Evolutionary conservation across 441 rosid species (phyloP).

Genomic region (Rhodomyrtus psidioides): DNA sequence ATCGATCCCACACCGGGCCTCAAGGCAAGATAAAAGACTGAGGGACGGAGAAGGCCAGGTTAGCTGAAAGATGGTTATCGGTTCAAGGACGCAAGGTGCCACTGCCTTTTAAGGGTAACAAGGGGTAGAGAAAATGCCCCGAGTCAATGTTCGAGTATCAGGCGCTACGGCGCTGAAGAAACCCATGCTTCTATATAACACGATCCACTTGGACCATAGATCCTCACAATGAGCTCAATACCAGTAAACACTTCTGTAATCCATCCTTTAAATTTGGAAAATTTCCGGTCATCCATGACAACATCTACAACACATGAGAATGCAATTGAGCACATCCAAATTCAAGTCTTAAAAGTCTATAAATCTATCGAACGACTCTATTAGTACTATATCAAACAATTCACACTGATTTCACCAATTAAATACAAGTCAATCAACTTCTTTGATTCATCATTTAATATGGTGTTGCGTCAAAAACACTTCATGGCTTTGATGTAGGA

Average conservation of each 20-base stretch:
- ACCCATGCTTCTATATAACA: background rate
- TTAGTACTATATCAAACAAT: rapidly evolving
- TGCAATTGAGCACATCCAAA: background rate
- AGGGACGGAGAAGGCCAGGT: too few relatives aligned
- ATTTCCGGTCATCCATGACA: background rate
- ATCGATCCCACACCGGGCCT: too few relatives aligned
- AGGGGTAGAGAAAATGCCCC: too few relatives aligned
- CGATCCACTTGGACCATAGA: background rate
- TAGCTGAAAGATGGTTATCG: too few relatives aligned
- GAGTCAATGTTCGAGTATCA: too few relatives aligned
- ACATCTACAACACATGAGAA: background rate
- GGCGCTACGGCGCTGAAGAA: too few relatives aligned
- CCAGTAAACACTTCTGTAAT: background rate
- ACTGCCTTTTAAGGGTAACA: too few relatives aligned
- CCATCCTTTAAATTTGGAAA: background rate
- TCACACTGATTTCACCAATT: background rate
- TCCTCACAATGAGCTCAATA: rapidly evolving
- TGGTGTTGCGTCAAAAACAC: background rate
- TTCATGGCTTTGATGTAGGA: background rate
- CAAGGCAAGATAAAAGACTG: too few relatives aligned
- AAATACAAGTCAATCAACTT: background rate
- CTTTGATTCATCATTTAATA: background rate
- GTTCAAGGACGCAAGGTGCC: too few relatives aligned
- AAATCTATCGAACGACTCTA: background rate
- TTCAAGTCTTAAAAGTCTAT: background rate